Percentiles rank a stretch among this genome's conserved stretches.
These are phyloP conservation scores for Torrubiellomyces zombiae DNA, from an alignment of 2,329 filamentous ascomycete genomes.

Conservation along the genomic window DNA sequence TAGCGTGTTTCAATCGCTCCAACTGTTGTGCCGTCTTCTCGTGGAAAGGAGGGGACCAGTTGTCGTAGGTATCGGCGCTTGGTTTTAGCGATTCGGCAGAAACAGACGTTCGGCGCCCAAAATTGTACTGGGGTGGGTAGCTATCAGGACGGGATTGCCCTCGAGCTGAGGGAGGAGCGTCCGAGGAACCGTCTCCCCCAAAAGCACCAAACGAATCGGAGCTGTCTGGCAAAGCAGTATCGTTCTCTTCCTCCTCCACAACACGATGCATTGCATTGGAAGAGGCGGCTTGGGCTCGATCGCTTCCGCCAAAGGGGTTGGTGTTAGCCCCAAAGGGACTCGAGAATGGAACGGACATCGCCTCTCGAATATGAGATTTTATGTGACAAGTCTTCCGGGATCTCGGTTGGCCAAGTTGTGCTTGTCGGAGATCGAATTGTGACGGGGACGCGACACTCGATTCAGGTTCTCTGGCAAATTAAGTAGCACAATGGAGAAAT, in stretches of 20 bases:
- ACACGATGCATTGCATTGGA: constrained; percentile 33
- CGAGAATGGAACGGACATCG: constrained; percentile 64
- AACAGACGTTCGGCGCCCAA: constrained; percentile 84
- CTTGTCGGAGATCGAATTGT: no score
- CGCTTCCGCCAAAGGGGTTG: constrained; percentile 59
- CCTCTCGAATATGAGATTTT: no score
- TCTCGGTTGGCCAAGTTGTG: no score
- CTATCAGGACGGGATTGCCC: constrained; percentile 42
- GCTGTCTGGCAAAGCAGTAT: no score
- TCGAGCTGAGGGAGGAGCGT: constrained; percentile 28
- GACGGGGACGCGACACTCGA: no score
- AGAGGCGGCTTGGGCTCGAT: constrained; percentile 16
- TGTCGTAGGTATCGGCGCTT: constrained; percentile 64
- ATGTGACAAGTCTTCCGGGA: no score
- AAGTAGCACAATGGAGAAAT: no score
- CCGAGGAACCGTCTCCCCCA: constrained; percentile 31
- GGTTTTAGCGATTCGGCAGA: constrained; percentile 94
- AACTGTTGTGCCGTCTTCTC: constrained; percentile 73
- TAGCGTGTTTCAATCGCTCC: constrained; percentile 59
- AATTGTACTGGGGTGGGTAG: constrained; percentile 86
- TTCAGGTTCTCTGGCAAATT: no score
- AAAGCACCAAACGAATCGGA: constrained; percentile 39
- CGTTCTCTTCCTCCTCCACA: constrained; percentile 73
- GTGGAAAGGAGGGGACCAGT: constrained; percentile 77
- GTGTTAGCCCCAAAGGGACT: constrained; percentile 50